These are phyloP conservation scores for Wallacemonas collosoma DNA, from an alignment of 208 protist species.

Conservation along the genomic window DNA sequence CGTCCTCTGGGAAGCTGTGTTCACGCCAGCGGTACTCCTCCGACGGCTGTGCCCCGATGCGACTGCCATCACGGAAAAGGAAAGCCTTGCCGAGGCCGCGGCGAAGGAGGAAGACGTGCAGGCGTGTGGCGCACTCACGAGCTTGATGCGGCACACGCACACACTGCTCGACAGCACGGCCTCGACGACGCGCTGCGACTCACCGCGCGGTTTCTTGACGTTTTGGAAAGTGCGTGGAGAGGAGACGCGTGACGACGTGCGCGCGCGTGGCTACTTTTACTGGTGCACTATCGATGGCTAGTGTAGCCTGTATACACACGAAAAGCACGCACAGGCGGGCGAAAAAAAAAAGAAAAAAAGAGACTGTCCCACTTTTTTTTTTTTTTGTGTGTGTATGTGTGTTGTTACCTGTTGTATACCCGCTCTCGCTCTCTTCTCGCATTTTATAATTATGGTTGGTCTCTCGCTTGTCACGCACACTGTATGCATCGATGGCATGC, in stretches of 20 bases:
- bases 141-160: constrained; percentile 16
- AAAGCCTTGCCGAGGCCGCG: background rate
- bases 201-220: constrained; percentile 21
- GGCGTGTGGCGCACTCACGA: constrained; percentile 1
- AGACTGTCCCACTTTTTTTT: no score
- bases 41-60: background rate
- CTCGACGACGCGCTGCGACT: constrained; percentile 7
- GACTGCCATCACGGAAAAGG: background rate
- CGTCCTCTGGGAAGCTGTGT: constrained; percentile 32
- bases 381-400: no score
- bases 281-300: constrained; percentile 27
- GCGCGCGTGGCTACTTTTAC: constrained; percentile 19
- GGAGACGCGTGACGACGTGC: background rate
- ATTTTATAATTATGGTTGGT: no score
- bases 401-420: no score
- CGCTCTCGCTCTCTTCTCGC: no score
- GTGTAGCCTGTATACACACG: background rate
- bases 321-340: no score
- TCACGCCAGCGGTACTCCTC: constrained; percentile 11
- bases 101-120: background rate
- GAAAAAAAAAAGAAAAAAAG: no score
- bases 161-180: background rate
- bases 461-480: no score
- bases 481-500: no score
- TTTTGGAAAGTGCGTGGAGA: constrained; percentile 22